Evolutionary conservation across 352 stramenopile genomes (phyloP).

Genomic region (Halophytophthora polymorphica): DNA sequence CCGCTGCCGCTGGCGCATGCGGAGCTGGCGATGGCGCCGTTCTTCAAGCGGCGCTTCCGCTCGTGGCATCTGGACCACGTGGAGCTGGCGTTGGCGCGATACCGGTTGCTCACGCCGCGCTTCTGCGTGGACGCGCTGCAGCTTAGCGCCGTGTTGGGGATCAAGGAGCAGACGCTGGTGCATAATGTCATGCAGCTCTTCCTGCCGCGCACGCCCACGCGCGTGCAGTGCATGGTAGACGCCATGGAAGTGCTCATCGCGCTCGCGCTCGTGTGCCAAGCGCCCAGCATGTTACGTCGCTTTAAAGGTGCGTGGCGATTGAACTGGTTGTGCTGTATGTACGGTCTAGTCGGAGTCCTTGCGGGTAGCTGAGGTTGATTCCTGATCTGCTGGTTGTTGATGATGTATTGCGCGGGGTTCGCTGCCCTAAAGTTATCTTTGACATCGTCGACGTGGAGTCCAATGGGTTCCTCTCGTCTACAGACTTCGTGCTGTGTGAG

Average conservation of each 20-base stretch:
- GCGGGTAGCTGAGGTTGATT: too few relatives aligned
- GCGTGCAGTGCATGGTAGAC: constrained; percentile 69
- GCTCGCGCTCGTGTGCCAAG: constrained; percentile 61
- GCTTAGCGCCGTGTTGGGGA: constrained; percentile 41
- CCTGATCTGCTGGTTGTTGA: too few relatives aligned
- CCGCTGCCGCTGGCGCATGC: constrained; percentile 38
- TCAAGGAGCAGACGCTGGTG: constrained; percentile 48
- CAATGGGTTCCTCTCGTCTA: constrained; percentile 28
- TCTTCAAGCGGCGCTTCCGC: constrained; percentile 50
- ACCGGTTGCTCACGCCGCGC: constrained; percentile 50
- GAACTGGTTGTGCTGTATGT: background rate
- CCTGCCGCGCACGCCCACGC: constrained; percentile 45
- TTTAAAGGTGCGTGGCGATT: constrained; percentile 39
- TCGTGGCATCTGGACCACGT: constrained; percentile 61
- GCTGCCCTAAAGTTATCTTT: constrained; percentile 74
- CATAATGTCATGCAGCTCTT: constrained; percentile 51
- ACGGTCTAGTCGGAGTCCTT: too few relatives aligned
- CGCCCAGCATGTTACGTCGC: constrained; percentile 47
- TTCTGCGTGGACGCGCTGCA: constrained; percentile 60
- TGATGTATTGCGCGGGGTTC: too few relatives aligned
- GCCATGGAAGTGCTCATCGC: constrained; percentile 65
- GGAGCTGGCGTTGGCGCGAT: constrained; percentile 45
- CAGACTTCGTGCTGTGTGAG: constrained; percentile 48
- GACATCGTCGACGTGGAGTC: constrained; percentile 47
- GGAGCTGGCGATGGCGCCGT: constrained; percentile 43